These are phyloP conservation scores for Magnaporthiopsis rhizophila DNA, from an alignment of 2,329 filamentous ascomycete species.

Conservation along the genomic window DNA sequence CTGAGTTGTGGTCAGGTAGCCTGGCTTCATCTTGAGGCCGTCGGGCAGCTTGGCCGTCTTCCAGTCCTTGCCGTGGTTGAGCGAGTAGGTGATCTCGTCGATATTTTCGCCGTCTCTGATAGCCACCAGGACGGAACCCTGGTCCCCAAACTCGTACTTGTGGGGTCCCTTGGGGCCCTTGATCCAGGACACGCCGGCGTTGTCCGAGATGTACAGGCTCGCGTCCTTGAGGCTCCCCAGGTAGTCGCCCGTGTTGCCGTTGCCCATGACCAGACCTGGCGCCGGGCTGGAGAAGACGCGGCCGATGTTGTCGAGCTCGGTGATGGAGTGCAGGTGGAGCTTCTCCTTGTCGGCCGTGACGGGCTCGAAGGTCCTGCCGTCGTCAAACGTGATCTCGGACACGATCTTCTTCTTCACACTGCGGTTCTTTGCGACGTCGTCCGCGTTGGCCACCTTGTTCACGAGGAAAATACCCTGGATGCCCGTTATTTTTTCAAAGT, in stretches of 20 bases:
- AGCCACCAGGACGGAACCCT: slow-evolving; percentile 81
- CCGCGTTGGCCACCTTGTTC: slow-evolving; percentile 81
- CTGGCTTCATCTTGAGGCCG: slow-evolving; percentile 59
- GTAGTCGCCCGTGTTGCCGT: slow-evolving; percentile 77
- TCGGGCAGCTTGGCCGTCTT: slow-evolving; percentile 59
- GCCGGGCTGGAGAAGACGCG: slow-evolving; percentile 89
- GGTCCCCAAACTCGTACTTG: slow-evolving; percentile 94
- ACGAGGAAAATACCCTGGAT: slow-evolving; percentile 90
- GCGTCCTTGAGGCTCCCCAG: slow-evolving; percentile 66
- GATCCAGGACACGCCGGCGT: slow-evolving; percentile 82
- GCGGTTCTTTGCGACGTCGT: slow-evolving; percentile 55
- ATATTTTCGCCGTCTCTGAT: slow-evolving; percentile 64
- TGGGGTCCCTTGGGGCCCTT: slow-evolving; percentile 70
- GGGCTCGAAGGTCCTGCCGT: slow-evolving; percentile 75
- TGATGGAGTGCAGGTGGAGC: slow-evolving; percentile 89
- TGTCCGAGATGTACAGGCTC: slow-evolving; percentile 79
- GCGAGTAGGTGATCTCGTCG: slow-evolving; percentile 60
- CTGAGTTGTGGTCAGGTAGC: slow-evolving; percentile 75
- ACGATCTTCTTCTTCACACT: slow-evolving; percentile 57
- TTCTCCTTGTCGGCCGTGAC: slow-evolving; percentile 56
- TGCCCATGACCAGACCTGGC: slow-evolving; percentile 86
- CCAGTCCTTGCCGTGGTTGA: slow-evolving; percentile 88
- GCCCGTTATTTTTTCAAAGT: slow-evolving; percentile 88
- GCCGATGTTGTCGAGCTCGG: slow-evolving; percentile 72
- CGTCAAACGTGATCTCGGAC: slow-evolving; percentile 88